Evolutionary conservation across 2,329 filamentous ascomycete species (phyloP), one percentile per base, ranked within the genome.

Genomic region (Curvularia lunata): DNA sequence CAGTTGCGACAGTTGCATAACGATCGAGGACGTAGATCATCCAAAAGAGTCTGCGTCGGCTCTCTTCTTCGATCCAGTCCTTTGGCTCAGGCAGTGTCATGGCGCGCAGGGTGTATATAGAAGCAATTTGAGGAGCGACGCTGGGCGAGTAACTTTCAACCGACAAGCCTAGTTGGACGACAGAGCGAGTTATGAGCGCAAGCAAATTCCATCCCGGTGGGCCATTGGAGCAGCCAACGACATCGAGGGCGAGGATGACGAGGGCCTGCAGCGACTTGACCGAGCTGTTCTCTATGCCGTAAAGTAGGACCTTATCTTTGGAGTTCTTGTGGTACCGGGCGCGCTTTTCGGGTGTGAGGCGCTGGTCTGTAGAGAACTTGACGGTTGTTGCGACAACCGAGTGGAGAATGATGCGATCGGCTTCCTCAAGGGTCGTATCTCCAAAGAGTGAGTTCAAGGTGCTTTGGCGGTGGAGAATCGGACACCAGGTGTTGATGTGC

Each of bases 161-260:
- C 0, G 92, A 88, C 25, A 97, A 79, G 0, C 93, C 93, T 1
- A 97, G 81, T 74, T 97, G 92, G 1, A 97, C 92, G 1, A 96
- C 91, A 6, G 91, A 92, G 19, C 93, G 86, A 1, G 92, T 93
- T 61, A 97, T 96, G 49, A 97, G 79, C 6, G 93, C 92, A 75
- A 97, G 86, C 56, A 97, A 84, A 71, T 96, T 96, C 92, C 92
- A 96, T 2, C 91, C 92, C 0, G 92, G 92, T 2, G 92, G 92
- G 0, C 93, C 93, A 72, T 97, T 96, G 37, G 92, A 92, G 67
- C 86, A 91, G 8, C 93, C 93, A 30, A 92, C 89, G 23, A 96
- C 83, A 71, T 97, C 92, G 10, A 97, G 79, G 0, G 92, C 91
- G 5, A 97, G 81, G 48, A 97, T 95, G 1, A 96, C 91, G 6